Percentiles rank a stretch among this genome's conserved stretches.
Conservation (phyloP, 495 filamentous ascomycete genomes). For the Diplogelasinospora grovesii region DNA sequence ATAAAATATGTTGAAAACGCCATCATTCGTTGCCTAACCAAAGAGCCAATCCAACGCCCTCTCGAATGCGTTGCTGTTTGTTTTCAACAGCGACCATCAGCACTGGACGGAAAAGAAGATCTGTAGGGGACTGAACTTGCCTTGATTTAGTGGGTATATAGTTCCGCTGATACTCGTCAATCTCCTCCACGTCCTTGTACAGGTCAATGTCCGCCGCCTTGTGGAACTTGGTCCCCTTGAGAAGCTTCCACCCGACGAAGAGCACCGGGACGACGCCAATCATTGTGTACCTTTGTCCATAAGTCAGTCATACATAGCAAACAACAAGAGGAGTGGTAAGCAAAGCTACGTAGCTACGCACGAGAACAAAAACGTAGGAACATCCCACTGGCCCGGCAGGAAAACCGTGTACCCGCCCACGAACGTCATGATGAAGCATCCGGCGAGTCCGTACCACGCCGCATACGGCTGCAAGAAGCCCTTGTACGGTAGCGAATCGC, state of each 20-base stretch:
- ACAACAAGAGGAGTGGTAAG: neutral
- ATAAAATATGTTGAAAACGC: too few species aligned
- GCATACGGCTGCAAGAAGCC: slow-evolving; percentile 61
- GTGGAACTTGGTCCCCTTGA: slow-evolving; percentile 54
- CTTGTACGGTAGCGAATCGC: slow-evolving; percentile 59
- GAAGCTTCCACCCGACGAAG: slow-evolving; percentile 63
- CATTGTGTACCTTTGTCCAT: slow-evolving; percentile 49
- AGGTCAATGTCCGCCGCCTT: slow-evolving; percentile 58
- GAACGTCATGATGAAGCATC: slow-evolving; percentile 63
- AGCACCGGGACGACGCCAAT: slow-evolving; percentile 59
- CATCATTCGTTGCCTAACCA: too few species aligned
- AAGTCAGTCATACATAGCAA: neutral
- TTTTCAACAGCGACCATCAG: neutral
- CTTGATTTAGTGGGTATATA: slow-evolving; percentile 52
- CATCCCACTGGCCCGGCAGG: slow-evolving; percentile 55
- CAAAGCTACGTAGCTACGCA: slow-evolving; percentile 44
- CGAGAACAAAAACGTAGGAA: slow-evolving; percentile 71
- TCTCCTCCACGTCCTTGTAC: slow-evolving; percentile 54
- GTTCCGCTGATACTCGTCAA: slow-evolving; percentile 65
- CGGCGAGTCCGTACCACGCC: slow-evolving; percentile 58
- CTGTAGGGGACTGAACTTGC: slow-evolving; percentile 33
- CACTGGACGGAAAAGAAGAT: slow-evolving; percentile 4
- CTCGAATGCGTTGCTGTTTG: slow-evolving; percentile 21
- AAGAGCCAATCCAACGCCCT: slow-evolving; percentile 21
- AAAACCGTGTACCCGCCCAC: slow-evolving; percentile 74